phyloP scores from a whole-genome alignment of 2,329 filamentous ascomycete genomes.

The Lecanicillium sp. region DNA sequence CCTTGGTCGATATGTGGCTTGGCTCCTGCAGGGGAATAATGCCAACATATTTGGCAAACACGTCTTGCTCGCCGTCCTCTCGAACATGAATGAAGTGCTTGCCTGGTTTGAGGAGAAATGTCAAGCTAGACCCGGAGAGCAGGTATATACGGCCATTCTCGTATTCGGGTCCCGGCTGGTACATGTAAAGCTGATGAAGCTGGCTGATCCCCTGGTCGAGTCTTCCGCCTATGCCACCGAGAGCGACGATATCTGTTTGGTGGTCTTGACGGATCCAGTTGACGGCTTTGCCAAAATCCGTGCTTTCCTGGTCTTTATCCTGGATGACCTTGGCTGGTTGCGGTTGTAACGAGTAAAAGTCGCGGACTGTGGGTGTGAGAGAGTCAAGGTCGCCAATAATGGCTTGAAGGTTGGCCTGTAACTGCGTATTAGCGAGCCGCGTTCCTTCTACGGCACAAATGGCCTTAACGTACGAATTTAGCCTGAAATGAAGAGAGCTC shows the following conservation, averaged over 20 bases:
- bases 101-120: conserved; percentile 67
- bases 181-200: conserved; percentile 72
- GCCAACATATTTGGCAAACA: conserved; percentile 73
- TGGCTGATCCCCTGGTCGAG: conserved; percentile 90
- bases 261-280: conserved; percentile 41
- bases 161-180: conserved; percentile 43
- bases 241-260: conserved; percentile 58
- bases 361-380: conserved; percentile 49
- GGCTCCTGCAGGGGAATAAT: conserved; percentile 78
- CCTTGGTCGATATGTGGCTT: conserved; percentile 67
- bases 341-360: conserved; percentile 55
- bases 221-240: conserved; percentile 81
- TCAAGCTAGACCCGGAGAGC: conserved; percentile 71
- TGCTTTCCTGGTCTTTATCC: conserved; percentile 75
- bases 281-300: conserved; percentile 84
- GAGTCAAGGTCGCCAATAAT: conserved; percentile 94
- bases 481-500: conserved; percentile 33
- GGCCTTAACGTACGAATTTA: conserved; percentile 29
- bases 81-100: conserved; percentile 61
- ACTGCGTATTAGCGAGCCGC: neutral
- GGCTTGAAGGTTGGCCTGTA: conserved; percentile 51
- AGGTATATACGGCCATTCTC: conserved; percentile 60
- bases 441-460: neutral
- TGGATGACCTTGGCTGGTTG: conserved; percentile 51
- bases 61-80: conserved; percentile 32